These are phyloP conservation scores for Schwanniomyces sp. DNA, from an alignment of 805 yeast species.

Conservation along the genomic window DNA sequence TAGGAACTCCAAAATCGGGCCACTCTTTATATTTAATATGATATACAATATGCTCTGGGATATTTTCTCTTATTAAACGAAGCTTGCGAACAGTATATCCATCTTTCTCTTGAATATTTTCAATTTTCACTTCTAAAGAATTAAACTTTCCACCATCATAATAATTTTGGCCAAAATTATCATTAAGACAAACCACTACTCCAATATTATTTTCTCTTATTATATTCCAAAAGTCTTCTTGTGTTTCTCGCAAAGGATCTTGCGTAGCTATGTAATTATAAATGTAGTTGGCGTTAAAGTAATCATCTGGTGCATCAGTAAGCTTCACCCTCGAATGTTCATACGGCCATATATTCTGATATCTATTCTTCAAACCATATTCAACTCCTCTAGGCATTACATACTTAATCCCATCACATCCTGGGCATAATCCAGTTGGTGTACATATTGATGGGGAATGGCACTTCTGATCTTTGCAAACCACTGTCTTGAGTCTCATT, in stretches of 20 bases:
- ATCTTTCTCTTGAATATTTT: constrained; percentile 6
- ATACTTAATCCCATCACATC: constrained; percentile 40
- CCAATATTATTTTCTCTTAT: constrained; percentile 33
- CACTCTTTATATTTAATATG: constrained; percentile 44
- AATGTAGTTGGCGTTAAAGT: constrained; percentile 47
- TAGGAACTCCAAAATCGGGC: constrained; percentile 50
- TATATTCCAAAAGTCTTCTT: constrained; percentile 45
- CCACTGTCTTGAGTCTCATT: constrained; percentile 34
- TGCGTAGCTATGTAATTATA: constrained; percentile 47
- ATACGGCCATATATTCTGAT: constrained; percentile 49
- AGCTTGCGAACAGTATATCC: constrained; percentile 17
- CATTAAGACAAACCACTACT: constrained; percentile 36
- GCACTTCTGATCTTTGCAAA: constrained; percentile 13
- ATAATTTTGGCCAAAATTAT: constrained; percentile 20
- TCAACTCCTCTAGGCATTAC: constrained; percentile 45
- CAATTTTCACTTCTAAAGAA: constrained; percentile 11
- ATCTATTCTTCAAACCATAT: constrained; percentile 44
- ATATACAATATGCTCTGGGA: constrained; percentile 17
- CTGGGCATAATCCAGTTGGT: constrained; percentile 42
- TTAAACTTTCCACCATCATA: constrained; percentile 18
- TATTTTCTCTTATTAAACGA: constrained; percentile 9
- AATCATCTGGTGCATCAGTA: constrained; percentile 32
- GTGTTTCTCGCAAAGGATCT: constrained; percentile 41
- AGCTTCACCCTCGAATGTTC: constrained; percentile 47
- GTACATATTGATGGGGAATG: constrained; percentile 29